Base-by-base conservation (phyloP, 352 stramenopile genomes). In the Globisporangium parvum region DNA sequence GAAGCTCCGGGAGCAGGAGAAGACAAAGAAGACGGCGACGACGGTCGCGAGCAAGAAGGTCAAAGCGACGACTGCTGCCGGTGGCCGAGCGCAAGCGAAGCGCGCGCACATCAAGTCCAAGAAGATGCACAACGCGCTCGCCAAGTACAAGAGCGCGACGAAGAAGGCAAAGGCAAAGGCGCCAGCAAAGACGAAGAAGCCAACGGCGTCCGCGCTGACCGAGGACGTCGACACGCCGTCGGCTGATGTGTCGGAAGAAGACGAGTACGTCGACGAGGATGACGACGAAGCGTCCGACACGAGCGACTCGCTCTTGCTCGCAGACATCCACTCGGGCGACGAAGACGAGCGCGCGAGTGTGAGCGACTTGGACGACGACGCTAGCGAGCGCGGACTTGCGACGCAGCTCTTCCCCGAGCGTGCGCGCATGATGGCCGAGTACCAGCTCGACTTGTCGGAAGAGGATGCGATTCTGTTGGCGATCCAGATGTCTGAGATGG, bases 311-410 rank as follows among this genome's bases (percentile, higher is more conserved):
- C 40, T 85, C 1, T 57, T 83, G 20, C 64, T 86, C 31, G 70
- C 39, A 0, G 72, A 76, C 9, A 75, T 88, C 48, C 77, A 70
- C 50, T 91, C 80, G 3, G 80, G 87, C 35, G 78, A 87, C 3
- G 80, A 88, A 35, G 78, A 86, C 46, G 72, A 85, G 40, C 70
- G 63, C n/a, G 49, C 69, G 20, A 69, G 69, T 33, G 58, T 60
- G 20, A 80, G 69, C 33, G 63, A 78, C 33, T 50, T 65, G 2
- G 67, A 74, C 20, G 69, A 73, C 2, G 55, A 62, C 31, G 31
- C 10, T 12, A 37, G 31, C 8, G 31, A 37, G 31, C 31, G 31
- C 31, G 31, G 31, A 21, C 52, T 57, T 2, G 58, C 58, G 28
- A 37, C 42, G 10, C 63, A 68, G 6, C 46, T 66, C 15, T 76